Conservation (phyloP, 2,329 filamentous ascomycete genomes). For the Fusarium sp. region DNA sequence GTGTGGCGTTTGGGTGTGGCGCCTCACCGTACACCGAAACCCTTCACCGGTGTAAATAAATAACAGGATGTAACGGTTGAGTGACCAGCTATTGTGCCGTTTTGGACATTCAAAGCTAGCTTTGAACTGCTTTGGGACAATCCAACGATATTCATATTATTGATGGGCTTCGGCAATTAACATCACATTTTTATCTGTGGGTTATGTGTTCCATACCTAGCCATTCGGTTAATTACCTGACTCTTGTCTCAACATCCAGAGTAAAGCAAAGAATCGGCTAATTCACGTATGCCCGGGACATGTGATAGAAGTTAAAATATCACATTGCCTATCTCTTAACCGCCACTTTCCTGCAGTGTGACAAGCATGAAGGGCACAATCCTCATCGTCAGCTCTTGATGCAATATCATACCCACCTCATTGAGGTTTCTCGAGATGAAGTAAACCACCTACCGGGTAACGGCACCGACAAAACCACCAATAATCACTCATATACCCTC, state of each 20-base stretch:
- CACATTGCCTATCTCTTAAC: neutral
- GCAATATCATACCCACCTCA: neutral
- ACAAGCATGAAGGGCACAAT: neutral
- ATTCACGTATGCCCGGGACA: neutral
- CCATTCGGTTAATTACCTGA: neutral
- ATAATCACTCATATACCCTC: too few species aligned
- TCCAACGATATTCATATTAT: neutral
- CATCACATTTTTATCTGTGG: neutral
- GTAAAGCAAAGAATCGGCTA: neutral
- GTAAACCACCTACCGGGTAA: neutral
- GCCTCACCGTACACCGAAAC: neutral
- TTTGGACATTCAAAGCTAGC: neutral
- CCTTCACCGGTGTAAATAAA: neutral
- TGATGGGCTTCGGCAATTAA: neutral
- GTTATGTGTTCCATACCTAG: neutral
- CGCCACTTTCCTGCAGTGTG: neutral
- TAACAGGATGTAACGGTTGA: neutral
- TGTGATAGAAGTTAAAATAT: neutral
- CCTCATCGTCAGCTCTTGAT: neutral
- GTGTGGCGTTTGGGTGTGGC: slow-evolving; percentile 34
- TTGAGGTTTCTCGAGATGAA: neutral
- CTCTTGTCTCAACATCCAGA: neutral
- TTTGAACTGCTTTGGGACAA: neutral
- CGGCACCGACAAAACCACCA: neutral
- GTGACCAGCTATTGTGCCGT: neutral